Conservation (phyloP, 331 rosid species). For the Rosa hybrid region DNA sequence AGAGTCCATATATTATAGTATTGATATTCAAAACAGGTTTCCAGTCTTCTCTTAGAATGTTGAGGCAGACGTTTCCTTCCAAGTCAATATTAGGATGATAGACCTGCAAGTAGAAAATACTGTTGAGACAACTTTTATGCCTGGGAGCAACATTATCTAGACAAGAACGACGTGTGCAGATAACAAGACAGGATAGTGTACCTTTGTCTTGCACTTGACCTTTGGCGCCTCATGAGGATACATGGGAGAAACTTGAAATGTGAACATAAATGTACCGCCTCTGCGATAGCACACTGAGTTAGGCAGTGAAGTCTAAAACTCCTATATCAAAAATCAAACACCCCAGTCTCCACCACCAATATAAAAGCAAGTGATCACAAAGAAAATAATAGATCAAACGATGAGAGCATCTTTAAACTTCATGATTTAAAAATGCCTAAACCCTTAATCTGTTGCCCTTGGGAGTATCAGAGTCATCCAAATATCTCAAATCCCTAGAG, state of each 20-base stretch:
- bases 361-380: not conserved
- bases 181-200: slow-evolving; percentile 12
- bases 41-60: slow-evolving; percentile 68
- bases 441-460: not conserved
- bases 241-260: slow-evolving; percentile 57
- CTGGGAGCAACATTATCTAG: not conserved
- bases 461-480: not conserved
- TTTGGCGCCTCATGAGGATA: slow-evolving; percentile 68
- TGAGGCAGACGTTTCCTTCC: slow-evolving; percentile 67
- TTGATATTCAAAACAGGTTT: slow-evolving; percentile 59
- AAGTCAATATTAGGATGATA: slow-evolving; percentile 62
- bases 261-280: slow-evolving; percentile 53
- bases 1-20: slow-evolving; percentile 57
- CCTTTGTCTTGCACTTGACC: slow-evolving; percentile 71
- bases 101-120: slow-evolving; percentile 38
- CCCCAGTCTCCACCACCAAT: not conserved
- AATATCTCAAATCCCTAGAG: not conserved
- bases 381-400: not conserved
- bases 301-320: slow-evolving; percentile 3
- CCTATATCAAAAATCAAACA: not conserved
- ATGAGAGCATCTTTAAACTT: not conserved
- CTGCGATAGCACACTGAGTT: slow-evolving; percentile 24
- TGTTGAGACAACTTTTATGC: not conserved
- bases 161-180: not conserved
- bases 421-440: not conserved